Base-by-base conservation (phyloP, 1,139 yeast genomes). In the Taiozyma sp. region DNA sequence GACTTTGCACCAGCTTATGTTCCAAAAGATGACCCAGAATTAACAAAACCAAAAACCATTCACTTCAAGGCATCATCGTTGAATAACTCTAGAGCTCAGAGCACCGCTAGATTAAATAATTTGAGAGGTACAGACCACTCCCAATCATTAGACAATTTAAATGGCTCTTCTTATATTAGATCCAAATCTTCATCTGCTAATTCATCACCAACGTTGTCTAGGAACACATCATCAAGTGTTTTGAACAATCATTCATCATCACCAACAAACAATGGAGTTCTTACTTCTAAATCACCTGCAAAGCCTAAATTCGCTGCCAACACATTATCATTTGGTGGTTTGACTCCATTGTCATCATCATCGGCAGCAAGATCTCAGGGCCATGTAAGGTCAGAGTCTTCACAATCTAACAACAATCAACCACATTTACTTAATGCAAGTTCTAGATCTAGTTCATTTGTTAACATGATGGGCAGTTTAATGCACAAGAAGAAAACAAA, bases 1-100 rank as follows among this genome's bases (percentile, higher is more conserved):
- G 79, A 76, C 43, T 68, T 83, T 41, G 77, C 91, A 1, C 93
- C 95, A 0, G 76, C 77, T 1, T 85, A 85, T 63, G 76, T 72
- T 2, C 65, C 71, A n/a, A 79, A 80, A 1, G 64, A 60, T 28
- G 58, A 54, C 44, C 50, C 48, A 13, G 61, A 61, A 39, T 30
- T 57, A 28, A 2, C 57, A n/a, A 56, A 55, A 42, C 65, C 65
- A 24, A 60, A 55, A 47, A 52, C 61, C 2, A 55, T 61, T 16
- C 65, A 62, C 47, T 51, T 60, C 32, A 61, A 61, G 48, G 45
- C 62, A 0, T 60, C 65, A 3, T 60, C 62, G 2, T 44, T 61
- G 28, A 53, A 48, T 21, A 60, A 60, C 44, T 56, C 65, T 9
- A 54, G 63, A 37, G 62, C 58, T 6, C 61, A 60, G 41, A 58